Conservation (phyloP, 208 protist species). For the Leishmania arabica region DNA sequence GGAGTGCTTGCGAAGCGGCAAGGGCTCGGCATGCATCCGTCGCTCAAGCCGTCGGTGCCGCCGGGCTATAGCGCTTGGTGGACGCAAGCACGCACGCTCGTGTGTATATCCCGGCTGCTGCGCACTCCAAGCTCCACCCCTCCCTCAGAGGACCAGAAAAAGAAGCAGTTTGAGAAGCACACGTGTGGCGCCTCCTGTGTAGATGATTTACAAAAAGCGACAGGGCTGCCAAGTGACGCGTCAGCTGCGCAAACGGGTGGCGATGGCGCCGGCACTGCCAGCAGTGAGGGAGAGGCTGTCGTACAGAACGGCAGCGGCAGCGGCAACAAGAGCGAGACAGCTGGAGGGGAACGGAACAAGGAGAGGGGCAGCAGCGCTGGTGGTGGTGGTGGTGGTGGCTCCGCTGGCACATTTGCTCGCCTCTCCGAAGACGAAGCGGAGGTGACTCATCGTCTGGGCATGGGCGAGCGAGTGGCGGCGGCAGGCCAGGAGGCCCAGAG, state of each 20-base stretch:
- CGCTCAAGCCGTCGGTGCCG: neutral
- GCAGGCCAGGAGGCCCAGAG: neutral
- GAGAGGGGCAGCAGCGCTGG: neutral
- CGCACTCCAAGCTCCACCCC: slow-evolving; percentile 3
- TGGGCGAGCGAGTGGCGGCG: slow-evolving; percentile 17
- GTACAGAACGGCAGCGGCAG: neutral
- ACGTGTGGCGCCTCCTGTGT: neutral
- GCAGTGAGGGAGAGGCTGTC: neutral
- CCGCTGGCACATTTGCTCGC: slow-evolving; percentile 13
- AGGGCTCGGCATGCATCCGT: neutral
- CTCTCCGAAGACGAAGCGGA: slow-evolving; percentile 17
- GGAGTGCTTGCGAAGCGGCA: slow-evolving; percentile 3
- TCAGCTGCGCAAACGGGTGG: neutral
- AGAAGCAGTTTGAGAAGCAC: slow-evolving; percentile 10
- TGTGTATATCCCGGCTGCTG: slow-evolving; percentile 27
- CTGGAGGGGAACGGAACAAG: too few species aligned
- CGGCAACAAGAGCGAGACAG: neutral
- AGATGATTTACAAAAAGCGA: neutral
- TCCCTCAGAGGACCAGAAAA: slow-evolving; percentile 21
- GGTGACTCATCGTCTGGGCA: slow-evolving; percentile 15
- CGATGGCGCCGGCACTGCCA: neutral
- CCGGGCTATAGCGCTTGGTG: slow-evolving; percentile 5
- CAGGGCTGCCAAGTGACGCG: neutral
- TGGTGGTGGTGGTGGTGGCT: neutral
- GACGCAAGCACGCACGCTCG: slow-evolving; percentile 14